Base-by-base conservation (phyloP, 805 yeast species). In the Myxozyma neglecta region DNA sequence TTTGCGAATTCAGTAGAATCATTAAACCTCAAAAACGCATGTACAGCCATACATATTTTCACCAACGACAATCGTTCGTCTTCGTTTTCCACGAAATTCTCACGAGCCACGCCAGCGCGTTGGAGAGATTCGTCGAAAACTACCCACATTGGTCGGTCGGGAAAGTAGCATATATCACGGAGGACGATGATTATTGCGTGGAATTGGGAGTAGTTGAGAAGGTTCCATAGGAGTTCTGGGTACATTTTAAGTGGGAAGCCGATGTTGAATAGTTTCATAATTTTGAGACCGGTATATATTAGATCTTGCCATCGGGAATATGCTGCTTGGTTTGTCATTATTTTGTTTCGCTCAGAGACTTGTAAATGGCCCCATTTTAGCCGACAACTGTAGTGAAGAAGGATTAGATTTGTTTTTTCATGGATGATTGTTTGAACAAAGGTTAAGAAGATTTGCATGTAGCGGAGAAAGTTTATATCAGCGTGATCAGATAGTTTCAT, bases 111-210 rank as follows among this genome's bases (percentile, higher is more conserved):
- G 2, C 57, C 57, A 6, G 48, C 51, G 32, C 51, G 35, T 37
- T 45, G 45, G 9, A 54, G 37, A 7, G 37, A 9, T 29, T 54
- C 57, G 16, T 54, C 57, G 11, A 36, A 45, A 13, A 14, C 18
- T 6, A 54, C 57, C 45, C 49, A 45, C 20, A 45, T 20, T 5
- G 35, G 36, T 13, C 57, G 51, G 13, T 36, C 29, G 3, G 57
- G 57, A 18, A 36, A 36, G 20, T 37, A 39, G 42, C 57, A 54
- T 8, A 45, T 45, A 34, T 54, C 57, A 13, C 52, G 14, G 2
- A 46, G 37, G 13, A 46, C 39, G 16, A 45, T 20, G 16, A 54
- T 54, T 1, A 54, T 39, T 29, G 57, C 16, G 11, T 54, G 29
- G 11, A 54, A 54, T 24, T 54, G 57, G 11, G 45, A 20, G 29